phyloP scores from a whole-genome alignment of 371 early-diverging fungal species.

The Syncephalastrum racemosum region DNA sequence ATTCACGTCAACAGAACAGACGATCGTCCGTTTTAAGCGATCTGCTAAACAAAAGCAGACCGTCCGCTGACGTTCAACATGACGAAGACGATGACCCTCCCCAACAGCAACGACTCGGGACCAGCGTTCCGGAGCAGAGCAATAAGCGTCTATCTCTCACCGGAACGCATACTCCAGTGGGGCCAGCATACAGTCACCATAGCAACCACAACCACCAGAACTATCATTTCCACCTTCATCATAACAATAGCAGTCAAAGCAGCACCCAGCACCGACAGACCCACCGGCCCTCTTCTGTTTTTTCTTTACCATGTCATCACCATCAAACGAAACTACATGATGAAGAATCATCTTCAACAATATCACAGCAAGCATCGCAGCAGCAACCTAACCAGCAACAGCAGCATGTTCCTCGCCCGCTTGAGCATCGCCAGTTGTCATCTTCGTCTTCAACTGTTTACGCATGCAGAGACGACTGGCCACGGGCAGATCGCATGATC shows the following conservation, averaged over 20 bases:
- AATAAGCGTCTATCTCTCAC: not conserved
- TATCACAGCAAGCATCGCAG: constrained; percentile 1
- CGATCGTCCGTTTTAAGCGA: too few relatives aligned
- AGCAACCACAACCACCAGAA: too few relatives aligned
- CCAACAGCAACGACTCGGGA: constrained; percentile 10
- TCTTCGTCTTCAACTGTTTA: too few relatives aligned
- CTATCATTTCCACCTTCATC: too few relatives aligned
- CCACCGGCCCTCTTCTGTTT: constrained; percentile 15
- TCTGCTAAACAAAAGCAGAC: too few relatives aligned
- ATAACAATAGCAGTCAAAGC: not conserved
- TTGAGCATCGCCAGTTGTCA: too few relatives aligned
- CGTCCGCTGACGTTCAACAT: constrained; percentile 1
- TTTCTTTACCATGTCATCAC: constrained; percentile 13
- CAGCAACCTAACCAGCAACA: constrained; percentile 22
- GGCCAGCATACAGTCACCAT: too few relatives aligned
- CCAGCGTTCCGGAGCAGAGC: constrained; percentile 16
- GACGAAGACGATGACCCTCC: constrained; percentile 8
- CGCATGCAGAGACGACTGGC: constrained; percentile 13
- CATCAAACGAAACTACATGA: not conserved
- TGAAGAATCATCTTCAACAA: not conserved
- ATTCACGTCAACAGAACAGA: too few relatives aligned
- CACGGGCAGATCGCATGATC: constrained; percentile 21
- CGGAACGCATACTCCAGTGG: too few relatives aligned
- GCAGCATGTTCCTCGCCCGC: constrained; percentile 13
- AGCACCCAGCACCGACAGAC: not conserved